phyloP scores from a whole-genome alignment of 139 green algal genomes.

The Closterium sp. region DNA sequence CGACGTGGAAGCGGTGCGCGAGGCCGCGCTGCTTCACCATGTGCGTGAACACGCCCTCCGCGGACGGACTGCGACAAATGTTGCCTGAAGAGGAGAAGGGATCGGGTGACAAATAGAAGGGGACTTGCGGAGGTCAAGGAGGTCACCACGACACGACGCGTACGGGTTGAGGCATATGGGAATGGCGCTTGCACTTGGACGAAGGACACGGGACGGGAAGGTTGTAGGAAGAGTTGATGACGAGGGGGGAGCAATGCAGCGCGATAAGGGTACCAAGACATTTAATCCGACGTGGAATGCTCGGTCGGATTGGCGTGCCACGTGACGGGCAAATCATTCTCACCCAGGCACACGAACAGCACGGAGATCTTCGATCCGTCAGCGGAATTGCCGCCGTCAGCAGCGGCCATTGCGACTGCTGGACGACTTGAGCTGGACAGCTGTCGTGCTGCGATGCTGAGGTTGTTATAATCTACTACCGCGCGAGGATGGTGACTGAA shows the following conservation, averaged over 20 bases:
- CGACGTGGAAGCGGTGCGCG: conserved; percentile 73
- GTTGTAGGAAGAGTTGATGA: neutral
- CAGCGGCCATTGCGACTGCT: neutral
- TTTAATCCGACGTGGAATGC: neutral
- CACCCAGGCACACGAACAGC: neutral
- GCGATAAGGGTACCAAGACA: neutral
- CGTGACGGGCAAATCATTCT: neutral
- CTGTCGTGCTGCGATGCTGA: neutral
- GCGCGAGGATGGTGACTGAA: neutral
- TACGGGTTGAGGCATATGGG: neutral
- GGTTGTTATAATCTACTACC: neutral
- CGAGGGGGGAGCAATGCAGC: neutral
- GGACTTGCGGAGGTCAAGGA: neutral
- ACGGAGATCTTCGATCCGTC: neutral
- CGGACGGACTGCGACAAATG: conserved; percentile 90
- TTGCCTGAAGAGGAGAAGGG: conserved; percentile 59
- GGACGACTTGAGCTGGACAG: neutral
- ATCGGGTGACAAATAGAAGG: neutral
- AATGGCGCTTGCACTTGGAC: neutral
- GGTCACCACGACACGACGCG: neutral
- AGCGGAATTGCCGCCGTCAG: neutral
- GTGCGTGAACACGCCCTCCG: conserved; percentile 85
- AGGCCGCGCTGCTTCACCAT: conserved; percentile 75
- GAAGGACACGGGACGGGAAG: neutral
- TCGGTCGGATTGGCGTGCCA: neutral